Evolutionary conservation across 441 rosid genomes (phyloP).

Genomic region (Pelargonium australe): DNA sequence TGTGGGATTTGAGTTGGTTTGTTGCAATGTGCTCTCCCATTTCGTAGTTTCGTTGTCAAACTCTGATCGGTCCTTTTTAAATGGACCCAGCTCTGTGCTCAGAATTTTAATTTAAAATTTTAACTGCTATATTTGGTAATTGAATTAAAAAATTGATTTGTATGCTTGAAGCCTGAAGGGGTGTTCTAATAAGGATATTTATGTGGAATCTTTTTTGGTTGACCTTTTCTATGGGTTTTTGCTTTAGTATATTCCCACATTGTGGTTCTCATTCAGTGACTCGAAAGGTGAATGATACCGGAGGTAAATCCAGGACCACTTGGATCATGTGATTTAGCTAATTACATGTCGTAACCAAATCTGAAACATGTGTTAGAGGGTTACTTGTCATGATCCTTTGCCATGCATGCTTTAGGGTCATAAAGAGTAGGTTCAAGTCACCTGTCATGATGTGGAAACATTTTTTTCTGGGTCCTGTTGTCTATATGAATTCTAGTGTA

Average conservation of each 20-base stretch:
- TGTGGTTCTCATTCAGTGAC: slow-evolving; percentile 2
- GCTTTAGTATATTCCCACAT: neutral
- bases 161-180: neutral
- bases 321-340: slow-evolving; percentile 4
- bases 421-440: neutral
- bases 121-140: too few species aligned
- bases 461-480: neutral
- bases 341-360: slow-evolving; percentile 9
- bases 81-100: neutral
- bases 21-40: neutral
- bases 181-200: neutral
- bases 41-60: neutral
- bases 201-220: neutral
- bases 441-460: slow-evolving; percentile 10
- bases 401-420: neutral
- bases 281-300: neutral
- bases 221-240: neutral
- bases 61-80: neutral
- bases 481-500: neutral
- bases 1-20: too few species aligned
- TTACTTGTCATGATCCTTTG: slow-evolving; percentile 3
- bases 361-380: slow-evolving; percentile 7
- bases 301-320: slow-evolving; percentile 14
- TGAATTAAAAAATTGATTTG: neutral
- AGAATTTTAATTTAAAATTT: neutral